Base-by-base conservation (phyloP, 2,329 filamentous ascomycete species). In the Colletotrichum lupini region DNA sequence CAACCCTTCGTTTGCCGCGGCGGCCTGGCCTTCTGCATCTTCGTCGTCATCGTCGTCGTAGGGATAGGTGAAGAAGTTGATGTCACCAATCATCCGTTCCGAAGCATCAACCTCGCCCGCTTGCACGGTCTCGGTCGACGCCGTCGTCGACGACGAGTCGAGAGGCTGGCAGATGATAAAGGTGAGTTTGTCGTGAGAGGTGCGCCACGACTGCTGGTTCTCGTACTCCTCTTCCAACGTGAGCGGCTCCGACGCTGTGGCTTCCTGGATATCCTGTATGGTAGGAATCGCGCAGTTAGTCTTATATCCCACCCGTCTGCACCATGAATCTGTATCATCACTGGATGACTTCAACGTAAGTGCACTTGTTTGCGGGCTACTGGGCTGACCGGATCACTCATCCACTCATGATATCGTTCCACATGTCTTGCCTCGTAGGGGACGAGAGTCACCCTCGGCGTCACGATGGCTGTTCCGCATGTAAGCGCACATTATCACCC, bases 151-250 rank as follows among this genome's bases (percentile, higher is more conserved):
- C 32, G 73, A 58, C 2, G 65, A 46, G 5, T 30, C 16, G 14
- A 80, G 73, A 0, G 90, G 88, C 11, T 87, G 84, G 79, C 95
- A 98, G 67, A 94, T 83, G 80, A 98, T 98, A 77, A 98, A 98
- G 0, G 96, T 98, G 74, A 98, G 82, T 84, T 98, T 98, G 83
- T 98, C 95, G 30, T 85, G 82, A 55, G 97, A 94, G 24, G 85
- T 85, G 49, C 95, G 92, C 96, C 96, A 98, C 75, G 92, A 94
- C n/a, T 85, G 84, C 82, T 98, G 96, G 92, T 98, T 98, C 62
- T 91, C 89, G 82, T 97, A 95, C 85, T 98, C 96, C 80, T 98
- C 93, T 1, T 90, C 86, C 0, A 98, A 86, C 0, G 89, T 92
- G 63, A 98, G 88, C 0, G 92, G 94, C 75, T 98, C 95, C 0